These are phyloP conservation scores for Paracamarosporium sp. DNA, from an alignment of 2,329 filamentous ascomycete species.

Conservation along the genomic window DNA sequence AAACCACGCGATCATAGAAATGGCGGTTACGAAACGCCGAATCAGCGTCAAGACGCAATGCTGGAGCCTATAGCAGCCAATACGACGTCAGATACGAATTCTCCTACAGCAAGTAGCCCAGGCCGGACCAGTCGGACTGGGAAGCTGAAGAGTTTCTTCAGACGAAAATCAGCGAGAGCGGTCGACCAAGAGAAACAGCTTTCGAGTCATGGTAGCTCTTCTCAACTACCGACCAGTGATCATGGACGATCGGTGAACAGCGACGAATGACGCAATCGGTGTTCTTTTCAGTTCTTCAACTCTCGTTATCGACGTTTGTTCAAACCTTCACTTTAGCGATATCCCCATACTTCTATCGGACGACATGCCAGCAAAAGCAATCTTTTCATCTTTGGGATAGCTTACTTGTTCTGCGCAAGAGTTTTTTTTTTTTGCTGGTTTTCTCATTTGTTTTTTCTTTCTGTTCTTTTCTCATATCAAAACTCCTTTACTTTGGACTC, in stretches of 20 bases:
- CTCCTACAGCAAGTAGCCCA: conserved; percentile 31
- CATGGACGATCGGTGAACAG: conserved; percentile 41
- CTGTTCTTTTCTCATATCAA: conserved; percentile 18
- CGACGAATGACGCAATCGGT: conserved; percentile 34
- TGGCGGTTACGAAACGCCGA: conserved; percentile 31
- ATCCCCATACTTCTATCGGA: conserved; percentile 20
- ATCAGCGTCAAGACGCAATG: conserved; percentile 32
- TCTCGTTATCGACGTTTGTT: background rate
- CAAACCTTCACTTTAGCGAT: conserved; percentile 23
- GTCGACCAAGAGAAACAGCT: conserved; percentile 42
- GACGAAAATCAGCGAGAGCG: conserved; percentile 36
- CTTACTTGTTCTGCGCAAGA: conserved; percentile 15
- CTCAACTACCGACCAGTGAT: conserved; percentile 44
- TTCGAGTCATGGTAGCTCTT: conserved; percentile 43
- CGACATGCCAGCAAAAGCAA: conserved; percentile 28
- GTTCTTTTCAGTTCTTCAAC: conserved; percentile 9
- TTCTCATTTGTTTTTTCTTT: no score
- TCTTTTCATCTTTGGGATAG: conserved; percentile 10
- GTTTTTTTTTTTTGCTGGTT: no score
- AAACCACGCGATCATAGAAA: conserved; percentile 30
- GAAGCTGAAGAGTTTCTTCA: conserved; percentile 46
- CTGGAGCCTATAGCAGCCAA: conserved; percentile 32
- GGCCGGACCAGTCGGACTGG: conserved; percentile 36
- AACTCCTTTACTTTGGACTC: conserved; percentile 18
- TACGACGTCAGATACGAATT: conserved; percentile 27